Evolutionary conservation across 495 filamentous ascomycete genomes (phyloP), one percentile per base, ranked within the genome.

Genomic region (Penicillium daleae): DNA sequence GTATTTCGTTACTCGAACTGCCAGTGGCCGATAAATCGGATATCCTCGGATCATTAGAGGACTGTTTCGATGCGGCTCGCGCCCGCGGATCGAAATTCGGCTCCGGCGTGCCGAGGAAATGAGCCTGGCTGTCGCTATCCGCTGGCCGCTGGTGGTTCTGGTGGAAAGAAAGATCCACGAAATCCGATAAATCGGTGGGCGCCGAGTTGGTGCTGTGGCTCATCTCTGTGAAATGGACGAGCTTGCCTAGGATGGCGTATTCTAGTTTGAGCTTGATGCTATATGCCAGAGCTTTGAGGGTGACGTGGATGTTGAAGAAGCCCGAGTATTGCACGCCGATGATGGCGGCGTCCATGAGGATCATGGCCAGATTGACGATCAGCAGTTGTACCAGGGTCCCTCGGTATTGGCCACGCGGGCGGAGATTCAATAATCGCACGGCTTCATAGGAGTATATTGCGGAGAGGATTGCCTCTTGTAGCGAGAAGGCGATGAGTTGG

Each of bases 191-290:
- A 39, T 73, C 70, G 49, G 70, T 73, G 0, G 68, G 66, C 8
- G 48, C 39, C 8, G 70, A 71, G 32, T 46, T 61, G 31, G 51
- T 54, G 57, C 61, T 65, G 44, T 68, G 60, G 29, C 61, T 44
- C 58, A 62, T 61, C 24, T 73, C 63, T 0, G 72, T 62, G 48
- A 73, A 70, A 22, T 63, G 60, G 26, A 82, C 76, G 19, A 83
- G 65, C 51, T 75, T 76, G 65, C 82, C 80, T 35, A 86, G 71
- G 37, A 87, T 77, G 50, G 71, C 73, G 61, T 83, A 82, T 67
- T 87, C 84, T 31, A 85, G 63, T 60, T 83, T 85, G 56, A 87
- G 73, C 68, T 87, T 87, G 59, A 86, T 65, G 64, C 83, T 83
- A 66, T 86, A 87, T 5, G 80, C 73, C 46, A 82, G 66, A 9